Percentiles rank a stretch among this genome's conserved stretches.
phyloP scores from a whole-genome alignment of 176 grass and related monocot species.

The Bonia amplexicaulis region DNA sequence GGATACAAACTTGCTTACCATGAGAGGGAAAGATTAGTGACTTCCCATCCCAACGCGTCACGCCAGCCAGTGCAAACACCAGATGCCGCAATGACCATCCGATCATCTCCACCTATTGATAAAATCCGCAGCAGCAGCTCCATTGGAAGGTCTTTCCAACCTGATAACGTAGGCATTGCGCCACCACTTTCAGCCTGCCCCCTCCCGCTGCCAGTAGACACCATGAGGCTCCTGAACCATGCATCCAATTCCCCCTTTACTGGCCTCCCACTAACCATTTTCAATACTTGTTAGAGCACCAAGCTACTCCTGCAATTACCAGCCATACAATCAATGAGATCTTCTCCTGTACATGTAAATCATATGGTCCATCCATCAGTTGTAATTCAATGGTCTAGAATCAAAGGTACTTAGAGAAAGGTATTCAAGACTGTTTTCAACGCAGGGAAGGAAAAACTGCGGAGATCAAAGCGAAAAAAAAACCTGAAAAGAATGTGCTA shows the following conservation, averaged over 20 bases:
- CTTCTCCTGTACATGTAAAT: too few species aligned
- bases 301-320: slow-evolving; percentile 15
- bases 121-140: slow-evolving; percentile 78
- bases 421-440: neutral
- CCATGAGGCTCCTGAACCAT: slow-evolving; percentile 64
- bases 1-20: slow-evolving; percentile 40
- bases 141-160: slow-evolving; percentile 96
- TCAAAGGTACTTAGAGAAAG: neutral
- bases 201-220: slow-evolving; percentile 28
- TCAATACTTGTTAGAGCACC: neutral
- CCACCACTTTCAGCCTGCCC: slow-evolving; percentile 39
- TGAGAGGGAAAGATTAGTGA: slow-evolving; percentile 67
- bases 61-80: slow-evolving; percentile 94
- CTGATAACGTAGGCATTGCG: slow-evolving; percentile 36
- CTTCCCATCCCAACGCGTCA: slow-evolving; percentile 58
- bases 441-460: neutral
- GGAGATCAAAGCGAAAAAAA: neutral
- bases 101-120: slow-evolving; percentile 49
- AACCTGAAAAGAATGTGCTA: neutral
- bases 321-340: neutral
- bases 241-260: slow-evolving; percentile 36
- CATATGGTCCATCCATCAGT: too few species aligned
- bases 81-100: slow-evolving; percentile 64
- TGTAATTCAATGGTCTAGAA: too few species aligned
- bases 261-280: slow-evolving; percentile 56